Evolutionary conservation across 2,329 filamentous ascomycete species (phyloP).

Genomic region (Aureobasidium namibiae): DNA sequence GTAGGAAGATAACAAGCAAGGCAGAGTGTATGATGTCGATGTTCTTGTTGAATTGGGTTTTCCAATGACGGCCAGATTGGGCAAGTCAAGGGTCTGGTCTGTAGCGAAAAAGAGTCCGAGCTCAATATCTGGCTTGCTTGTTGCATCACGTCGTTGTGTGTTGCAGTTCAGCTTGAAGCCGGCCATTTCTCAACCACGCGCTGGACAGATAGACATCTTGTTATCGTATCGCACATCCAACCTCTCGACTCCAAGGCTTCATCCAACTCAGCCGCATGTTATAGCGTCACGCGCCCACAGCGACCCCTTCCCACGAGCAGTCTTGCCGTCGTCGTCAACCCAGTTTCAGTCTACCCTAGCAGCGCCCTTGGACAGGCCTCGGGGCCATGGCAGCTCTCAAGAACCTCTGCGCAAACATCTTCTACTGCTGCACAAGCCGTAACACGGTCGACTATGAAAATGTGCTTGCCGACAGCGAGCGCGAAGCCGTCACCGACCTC

Average conservation of each 20-base stretch:
- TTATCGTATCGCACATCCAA: neutral
- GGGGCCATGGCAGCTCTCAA: constrained; percentile 21
- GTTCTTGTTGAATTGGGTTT: too few relatives aligned
- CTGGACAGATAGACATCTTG: neutral
- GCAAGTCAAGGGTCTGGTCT: neutral
- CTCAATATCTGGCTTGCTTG: neutral
- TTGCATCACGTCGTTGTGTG: neutral
- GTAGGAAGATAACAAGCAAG: neutral
- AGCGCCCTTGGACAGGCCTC: neutral
- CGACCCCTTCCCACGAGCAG: neutral
- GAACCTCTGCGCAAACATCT: constrained; percentile 25
- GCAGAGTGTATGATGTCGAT: too few relatives aligned
- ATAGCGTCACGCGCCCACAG: neutral
- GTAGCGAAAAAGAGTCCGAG: neutral
- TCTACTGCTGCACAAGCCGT: constrained; percentile 30
- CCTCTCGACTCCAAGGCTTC: neutral
- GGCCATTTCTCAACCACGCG: neutral
- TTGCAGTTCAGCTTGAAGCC: neutral
- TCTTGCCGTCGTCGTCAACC: neutral
- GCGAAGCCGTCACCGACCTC: constrained; percentile 92
- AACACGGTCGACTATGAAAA: constrained; percentile 37
- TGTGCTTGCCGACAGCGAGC: constrained; percentile 79
- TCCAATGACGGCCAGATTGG: neutral
- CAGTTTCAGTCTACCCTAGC: neutral
- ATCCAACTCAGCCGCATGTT: constrained; percentile 2